Evolutionary conservation across 164 flowering plant genomes (phyloP).

Genomic region (Kingdonia uniflora): DNA sequence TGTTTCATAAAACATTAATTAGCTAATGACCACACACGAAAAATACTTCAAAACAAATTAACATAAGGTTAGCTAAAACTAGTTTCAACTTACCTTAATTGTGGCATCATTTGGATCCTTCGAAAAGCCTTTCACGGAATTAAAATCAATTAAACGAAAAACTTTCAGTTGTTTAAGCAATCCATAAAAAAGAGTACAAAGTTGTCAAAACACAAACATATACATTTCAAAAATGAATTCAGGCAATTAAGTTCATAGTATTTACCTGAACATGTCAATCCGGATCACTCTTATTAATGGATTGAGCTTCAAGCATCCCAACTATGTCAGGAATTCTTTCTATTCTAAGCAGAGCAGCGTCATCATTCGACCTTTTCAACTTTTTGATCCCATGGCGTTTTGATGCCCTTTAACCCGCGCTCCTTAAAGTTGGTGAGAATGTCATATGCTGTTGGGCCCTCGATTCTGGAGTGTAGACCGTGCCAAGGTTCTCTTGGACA

Average conservation of each 20-base stretch:
- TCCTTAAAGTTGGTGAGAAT: slow-evolving; percentile 85
- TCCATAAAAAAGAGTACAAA: not conserved
- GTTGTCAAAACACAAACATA: not conserved
- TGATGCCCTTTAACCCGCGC: slow-evolving; percentile 73
- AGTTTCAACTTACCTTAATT: slow-evolving; percentile 34
- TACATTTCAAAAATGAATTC: not conserved
- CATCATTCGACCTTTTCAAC: slow-evolving; percentile 60
- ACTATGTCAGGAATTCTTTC: slow-evolving; percentile 77
- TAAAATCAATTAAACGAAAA: slow-evolving; percentile 93
- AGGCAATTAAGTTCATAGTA: not conserved
- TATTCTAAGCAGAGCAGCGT: slow-evolving; percentile 64
- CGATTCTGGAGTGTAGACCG: slow-evolving; percentile 77
- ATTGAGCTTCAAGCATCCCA: slow-evolving; percentile 40
- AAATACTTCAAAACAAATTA: too few species aligned
- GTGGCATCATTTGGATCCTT: slow-evolving; percentile 81
- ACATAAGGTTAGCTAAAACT: not conserved
- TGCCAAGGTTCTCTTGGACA: slow-evolving; percentile 98
- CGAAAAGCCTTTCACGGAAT: slow-evolving; percentile 81
- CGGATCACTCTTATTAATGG: slow-evolving; percentile 45
- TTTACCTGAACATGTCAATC: slow-evolving; percentile 95
- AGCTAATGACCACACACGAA: too few species aligned
- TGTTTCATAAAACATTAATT: slow-evolving; percentile 20
- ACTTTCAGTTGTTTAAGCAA: slow-evolving; percentile 32
- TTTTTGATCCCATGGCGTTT: slow-evolving; percentile 68
- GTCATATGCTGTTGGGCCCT: slow-evolving; percentile 97